A percentile compares a stretch with the other conserved stretches of the same genome.
These are phyloP conservation scores for Magnusiomyces sp. DNA, from an alignment of 1,139 yeast genomes.

Conservation along the genomic window DNA sequence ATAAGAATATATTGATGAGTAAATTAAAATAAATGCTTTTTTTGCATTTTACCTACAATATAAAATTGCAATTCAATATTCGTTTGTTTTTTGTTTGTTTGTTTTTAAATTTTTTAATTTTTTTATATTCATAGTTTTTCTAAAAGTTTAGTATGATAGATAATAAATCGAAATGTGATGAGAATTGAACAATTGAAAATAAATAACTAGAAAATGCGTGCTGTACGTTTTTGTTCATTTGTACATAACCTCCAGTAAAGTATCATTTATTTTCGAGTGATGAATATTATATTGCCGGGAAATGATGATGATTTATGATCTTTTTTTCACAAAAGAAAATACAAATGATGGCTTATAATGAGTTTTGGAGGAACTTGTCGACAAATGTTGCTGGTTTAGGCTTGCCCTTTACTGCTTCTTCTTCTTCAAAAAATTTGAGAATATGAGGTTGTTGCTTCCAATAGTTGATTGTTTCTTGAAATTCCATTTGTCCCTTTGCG, in stretches of 20 bases:
- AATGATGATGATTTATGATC: too few relatives aligned
- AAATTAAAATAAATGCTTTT: too few relatives aligned
- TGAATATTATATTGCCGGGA: too few relatives aligned
- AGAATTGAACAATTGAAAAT: too few relatives aligned
- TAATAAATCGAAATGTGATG: neutral
- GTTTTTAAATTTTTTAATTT: too few relatives aligned
- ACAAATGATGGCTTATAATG: conserved; percentile 17
- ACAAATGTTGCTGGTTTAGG: conserved; percentile 38
- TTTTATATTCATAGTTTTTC: neutral
- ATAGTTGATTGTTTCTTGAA: conserved; percentile 78
- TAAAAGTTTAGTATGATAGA: neutral
- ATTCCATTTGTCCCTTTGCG: conserved; percentile 86
- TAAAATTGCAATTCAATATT: neutral
- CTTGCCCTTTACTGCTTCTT: conserved; percentile 34
- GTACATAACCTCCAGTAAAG: too few relatives aligned
- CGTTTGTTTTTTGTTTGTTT: neutral
- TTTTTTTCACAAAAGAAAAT: conserved; percentile 5
- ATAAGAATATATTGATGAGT: too few relatives aligned
- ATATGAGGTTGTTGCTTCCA: conserved; percentile 91
- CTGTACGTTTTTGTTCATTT: too few relatives aligned
- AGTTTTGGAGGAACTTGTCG: conserved; percentile 49
- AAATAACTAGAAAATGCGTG: too few relatives aligned
- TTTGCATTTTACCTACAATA: neutral
- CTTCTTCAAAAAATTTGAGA: conserved; percentile 69
- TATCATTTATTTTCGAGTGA: too few relatives aligned